Evolutionary conservation across 2,329 filamentous ascomycete genomes (phyloP).

Genomic region (Hypoxylon rubiginosum): DNA sequence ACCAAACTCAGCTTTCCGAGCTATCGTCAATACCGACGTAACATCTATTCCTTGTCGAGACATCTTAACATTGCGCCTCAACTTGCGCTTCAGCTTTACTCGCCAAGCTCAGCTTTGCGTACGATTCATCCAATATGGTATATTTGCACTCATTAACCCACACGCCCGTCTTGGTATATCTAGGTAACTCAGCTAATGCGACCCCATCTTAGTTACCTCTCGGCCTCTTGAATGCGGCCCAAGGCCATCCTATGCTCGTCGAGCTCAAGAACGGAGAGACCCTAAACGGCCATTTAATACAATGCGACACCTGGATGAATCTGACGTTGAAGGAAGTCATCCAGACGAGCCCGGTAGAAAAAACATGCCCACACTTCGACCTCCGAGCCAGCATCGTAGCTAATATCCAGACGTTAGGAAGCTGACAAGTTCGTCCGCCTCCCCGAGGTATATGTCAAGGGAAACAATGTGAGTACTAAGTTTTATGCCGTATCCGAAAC

Average conservation of each 20-base stretch:
- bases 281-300: conserved; percentile 93
- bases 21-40: conserved; percentile 17
- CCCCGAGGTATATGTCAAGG: conserved; percentile 95
- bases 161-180: neutral
- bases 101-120: neutral
- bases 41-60: conserved; percentile 21
- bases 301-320: conserved; percentile 99
- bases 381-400: conserved; percentile 22
- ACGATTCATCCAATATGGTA: conserved; percentile 30
- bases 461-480: conserved; percentile 84
- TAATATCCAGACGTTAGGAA: conserved; percentile 68
- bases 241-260: conserved; percentile 86
- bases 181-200: conserved; percentile 31
- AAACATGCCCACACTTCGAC: neutral
- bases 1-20: conserved; percentile 26
- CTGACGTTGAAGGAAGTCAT: conserved; percentile 96
- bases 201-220: conserved; percentile 69
- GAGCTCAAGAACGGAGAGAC: conserved; percentile 79
- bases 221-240: conserved; percentile 92
- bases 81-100: conserved; percentile 6
- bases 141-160: neutral
- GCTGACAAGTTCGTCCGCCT: conserved; percentile 94
- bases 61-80: conserved; percentile 7
- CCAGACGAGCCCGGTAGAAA: conserved; percentile 84
- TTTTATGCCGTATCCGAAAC: conserved; percentile 12